Percentiles rank a stretch among this genome's conserved stretches.
Conservation (phyloP, 352 stramenopile genomes). For the Hyaloperonospora brassicae region DNA sequence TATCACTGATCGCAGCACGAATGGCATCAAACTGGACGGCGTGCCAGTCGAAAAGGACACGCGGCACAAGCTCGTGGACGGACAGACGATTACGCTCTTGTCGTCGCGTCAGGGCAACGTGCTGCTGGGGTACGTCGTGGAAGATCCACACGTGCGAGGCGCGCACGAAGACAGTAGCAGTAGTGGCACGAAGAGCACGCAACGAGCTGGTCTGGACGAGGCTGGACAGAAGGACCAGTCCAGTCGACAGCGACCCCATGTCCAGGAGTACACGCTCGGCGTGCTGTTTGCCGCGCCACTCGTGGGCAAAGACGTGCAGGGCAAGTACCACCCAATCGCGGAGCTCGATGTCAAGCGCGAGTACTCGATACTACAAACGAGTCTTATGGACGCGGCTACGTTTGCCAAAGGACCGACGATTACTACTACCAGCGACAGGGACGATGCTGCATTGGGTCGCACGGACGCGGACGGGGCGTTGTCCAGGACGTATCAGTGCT, state of each 20-base stretch:
- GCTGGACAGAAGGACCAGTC: constrained; percentile 37
- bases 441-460: constrained; percentile 2
- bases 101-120: constrained; percentile 51
- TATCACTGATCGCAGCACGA: constrained; percentile 65
- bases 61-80: constrained; percentile 41
- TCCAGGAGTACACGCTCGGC: constrained; percentile 79
- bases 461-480: constrained; percentile 8
- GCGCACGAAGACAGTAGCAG: constrained; percentile 20
- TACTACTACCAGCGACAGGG: constrained; percentile 10
- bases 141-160: constrained; percentile 60
- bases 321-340: constrained; percentile 87
- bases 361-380: constrained; percentile 75
- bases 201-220: constrained; percentile 11
- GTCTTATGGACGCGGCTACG: constrained; percentile 61
- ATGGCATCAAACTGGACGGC: constrained; percentile 65
- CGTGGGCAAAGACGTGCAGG: constrained; percentile 85
- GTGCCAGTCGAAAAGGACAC: constrained; percentile 39
- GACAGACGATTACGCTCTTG: constrained; percentile 69
- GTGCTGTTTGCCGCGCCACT: constrained; percentile 93
- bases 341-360: constrained; percentile 75
- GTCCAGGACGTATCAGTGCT: constrained; percentile 46
- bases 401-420: constrained; percentile 34
- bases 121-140: constrained; percentile 58
- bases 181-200: constrained; percentile 3
- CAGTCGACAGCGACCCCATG: constrained; percentile 37